phyloP scores from a whole-genome alignment of 2,329 filamentous ascomycete genomes.

The Ophiostoma sp. region DNA sequence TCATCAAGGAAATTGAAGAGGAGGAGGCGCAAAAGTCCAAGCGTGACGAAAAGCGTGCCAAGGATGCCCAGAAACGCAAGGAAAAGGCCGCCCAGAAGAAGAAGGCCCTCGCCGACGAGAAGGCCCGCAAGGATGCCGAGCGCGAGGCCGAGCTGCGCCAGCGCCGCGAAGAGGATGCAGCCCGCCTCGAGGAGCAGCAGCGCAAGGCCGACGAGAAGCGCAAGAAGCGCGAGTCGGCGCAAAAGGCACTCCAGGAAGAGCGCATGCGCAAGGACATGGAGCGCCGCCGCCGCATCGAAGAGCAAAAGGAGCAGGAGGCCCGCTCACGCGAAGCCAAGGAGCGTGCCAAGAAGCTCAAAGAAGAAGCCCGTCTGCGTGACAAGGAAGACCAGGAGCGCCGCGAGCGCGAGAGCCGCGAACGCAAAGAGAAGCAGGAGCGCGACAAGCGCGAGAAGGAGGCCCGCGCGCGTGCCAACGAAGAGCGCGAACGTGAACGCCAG shows the following conservation, averaged over 20 bases:
- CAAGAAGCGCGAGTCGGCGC: conserved; percentile 84
- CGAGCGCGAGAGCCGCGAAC: conserved; percentile 51
- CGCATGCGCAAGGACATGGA: conserved; percentile 79
- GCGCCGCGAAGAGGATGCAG: conserved; percentile 67
- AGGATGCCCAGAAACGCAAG: conserved; percentile 91
- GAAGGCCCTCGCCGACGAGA: conserved; percentile 83
- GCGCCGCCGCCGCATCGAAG: conserved; percentile 68
- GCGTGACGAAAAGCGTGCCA: conserved; percentile 86
- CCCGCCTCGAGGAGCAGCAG: conserved; percentile 73
- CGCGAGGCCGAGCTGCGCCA: conserved; percentile 82
- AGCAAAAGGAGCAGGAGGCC: conserved; percentile 80
- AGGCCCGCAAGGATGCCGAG: conserved; percentile 79
- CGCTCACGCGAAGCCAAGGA: conserved; percentile 76
- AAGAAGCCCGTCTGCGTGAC: conserved; percentile 59
- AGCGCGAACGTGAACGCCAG: conserved; percentile 31
- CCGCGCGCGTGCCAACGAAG: conserved; percentile 39
- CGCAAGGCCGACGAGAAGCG: conserved; percentile 83
- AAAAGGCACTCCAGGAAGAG: conserved; percentile 86
- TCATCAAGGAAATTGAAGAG: conserved; percentile 86
- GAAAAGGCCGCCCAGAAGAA: conserved; percentile 89
- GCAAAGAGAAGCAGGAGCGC: conserved; percentile 54
- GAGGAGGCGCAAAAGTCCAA: conserved; percentile 71
- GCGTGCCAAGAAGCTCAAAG: conserved; percentile 76
- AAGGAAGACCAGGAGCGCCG: conserved; percentile 57
- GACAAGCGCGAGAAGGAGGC: conserved; percentile 50